Conservation (phyloP, 2,329 filamentous ascomycete species). For the Fusarium sp. region DNA sequence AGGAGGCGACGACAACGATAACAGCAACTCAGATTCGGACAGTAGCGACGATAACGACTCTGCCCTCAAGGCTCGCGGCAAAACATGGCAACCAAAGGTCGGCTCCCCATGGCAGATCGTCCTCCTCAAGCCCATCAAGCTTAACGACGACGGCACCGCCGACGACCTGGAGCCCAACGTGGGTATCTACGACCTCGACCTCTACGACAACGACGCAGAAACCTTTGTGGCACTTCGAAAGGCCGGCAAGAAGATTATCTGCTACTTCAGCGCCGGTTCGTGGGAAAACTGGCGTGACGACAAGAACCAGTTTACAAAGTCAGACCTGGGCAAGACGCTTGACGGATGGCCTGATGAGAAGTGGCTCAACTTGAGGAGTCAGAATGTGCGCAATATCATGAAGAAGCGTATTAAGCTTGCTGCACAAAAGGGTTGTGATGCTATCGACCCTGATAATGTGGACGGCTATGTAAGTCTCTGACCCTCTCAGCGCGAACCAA, state of each 20-base stretch:
- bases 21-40: constrained; percentile 42
- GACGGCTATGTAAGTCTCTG: constrained; percentile 67
- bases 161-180: constrained; percentile 57
- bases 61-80: constrained; percentile 37
- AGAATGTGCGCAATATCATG: constrained; percentile 75
- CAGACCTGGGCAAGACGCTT: constrained; percentile 69
- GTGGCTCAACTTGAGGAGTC: constrained; percentile 72
- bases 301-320: constrained; percentile 62
- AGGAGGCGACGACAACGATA: constrained; percentile 29
- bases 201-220: constrained; percentile 65
- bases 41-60: constrained; percentile 32
- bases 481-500: not conserved
- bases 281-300: constrained; percentile 75
- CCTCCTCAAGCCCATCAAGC: constrained; percentile 58
- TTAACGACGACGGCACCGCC: constrained; percentile 54
- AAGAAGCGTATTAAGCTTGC: constrained; percentile 69
- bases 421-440: constrained; percentile 72
- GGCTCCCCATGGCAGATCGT: constrained; percentile 72
- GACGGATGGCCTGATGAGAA: constrained; percentile 75
- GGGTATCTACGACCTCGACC: constrained; percentile 60
- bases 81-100: constrained; percentile 65
- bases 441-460: constrained; percentile 78
- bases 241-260: constrained; percentile 72
- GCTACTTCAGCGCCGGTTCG: constrained; percentile 80
- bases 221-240: constrained; percentile 68